Evolutionary conservation across 163 green algal species (phyloP).

Genomic region (Trebouxiophyceae sp.): DNA sequence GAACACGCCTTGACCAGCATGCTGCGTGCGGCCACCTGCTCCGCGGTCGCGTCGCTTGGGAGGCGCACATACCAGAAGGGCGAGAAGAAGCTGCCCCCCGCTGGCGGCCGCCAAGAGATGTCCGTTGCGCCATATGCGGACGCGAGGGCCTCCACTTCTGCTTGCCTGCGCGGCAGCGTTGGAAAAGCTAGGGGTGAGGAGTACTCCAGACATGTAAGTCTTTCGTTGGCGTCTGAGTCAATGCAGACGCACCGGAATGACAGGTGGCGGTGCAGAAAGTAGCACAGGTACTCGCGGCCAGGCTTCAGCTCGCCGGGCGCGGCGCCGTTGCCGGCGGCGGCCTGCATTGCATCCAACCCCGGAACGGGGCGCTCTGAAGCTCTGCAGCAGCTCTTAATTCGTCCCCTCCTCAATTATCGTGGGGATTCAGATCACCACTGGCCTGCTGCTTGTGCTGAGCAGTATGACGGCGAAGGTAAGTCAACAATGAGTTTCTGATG

Average conservation of each 20-base stretch:
- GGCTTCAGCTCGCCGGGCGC: too few relatives aligned
- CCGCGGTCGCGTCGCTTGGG: constrained; percentile 20
- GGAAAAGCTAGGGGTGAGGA: not conserved
- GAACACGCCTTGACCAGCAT: constrained; percentile 46
- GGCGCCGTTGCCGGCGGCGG: too few relatives aligned
- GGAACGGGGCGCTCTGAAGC: too few relatives aligned
- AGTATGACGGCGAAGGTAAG: too few relatives aligned
- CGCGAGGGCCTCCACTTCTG: not conserved
- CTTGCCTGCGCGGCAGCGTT: not conserved
- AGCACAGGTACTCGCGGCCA: constrained; percentile 47
- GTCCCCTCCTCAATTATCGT: too few relatives aligned
- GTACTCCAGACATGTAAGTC: not conserved
- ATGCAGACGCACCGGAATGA: constrained; percentile 54
- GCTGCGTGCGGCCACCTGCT: constrained; percentile 11
- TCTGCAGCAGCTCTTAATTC: too few relatives aligned
- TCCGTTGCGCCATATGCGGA: not conserved
- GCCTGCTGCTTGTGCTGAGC: too few relatives aligned
- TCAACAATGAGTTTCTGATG: too few relatives aligned
- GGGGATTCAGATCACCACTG: too few relatives aligned
- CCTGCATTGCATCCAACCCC: too few relatives aligned
- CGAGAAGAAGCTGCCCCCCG: constrained; percentile 10
- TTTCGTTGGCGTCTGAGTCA: not conserved
- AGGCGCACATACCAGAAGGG: constrained; percentile 47
- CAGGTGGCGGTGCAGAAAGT: constrained; percentile 67
- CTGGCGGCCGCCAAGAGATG: constrained; percentile 18